These are phyloP conservation scores for Harrya chromipes DNA, from an alignment of 768 basidiomycete genomes.

Conservation along the genomic window DNA sequence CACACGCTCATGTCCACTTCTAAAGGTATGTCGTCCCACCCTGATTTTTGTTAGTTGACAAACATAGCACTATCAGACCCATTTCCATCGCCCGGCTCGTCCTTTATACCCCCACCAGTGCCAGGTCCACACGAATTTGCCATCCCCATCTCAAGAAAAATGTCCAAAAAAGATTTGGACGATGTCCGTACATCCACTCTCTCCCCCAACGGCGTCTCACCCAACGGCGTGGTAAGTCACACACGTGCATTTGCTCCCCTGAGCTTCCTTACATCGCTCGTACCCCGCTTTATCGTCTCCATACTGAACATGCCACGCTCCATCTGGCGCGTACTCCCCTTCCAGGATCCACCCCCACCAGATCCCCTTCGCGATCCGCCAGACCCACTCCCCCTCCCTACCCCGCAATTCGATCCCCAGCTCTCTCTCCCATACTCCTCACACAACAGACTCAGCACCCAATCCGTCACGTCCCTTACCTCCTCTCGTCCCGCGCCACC, in stretches of 20 bases:
- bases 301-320: constrained; percentile 30
- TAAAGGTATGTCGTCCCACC: too few species aligned
- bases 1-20: too few species aligned
- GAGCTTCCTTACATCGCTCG: constrained; percentile 24
- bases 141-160: constrained; percentile 37
- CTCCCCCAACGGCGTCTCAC: constrained; percentile 7
- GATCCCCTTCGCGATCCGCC: constrained; percentile 38
- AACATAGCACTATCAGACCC: constrained; percentile 12
- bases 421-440: constrained; percentile 1
- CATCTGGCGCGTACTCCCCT: constrained; percentile 23
- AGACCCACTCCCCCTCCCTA: background rate
- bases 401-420: constrained; percentile 1
- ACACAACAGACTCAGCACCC: constrained; percentile 21
- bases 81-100: constrained; percentile 63
- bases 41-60: too few species aligned
- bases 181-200: background rate
- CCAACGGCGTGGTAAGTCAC: constrained; percentile 30
- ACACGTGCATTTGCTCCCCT: constrained; percentile 17
- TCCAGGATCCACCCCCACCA: constrained; percentile 37
- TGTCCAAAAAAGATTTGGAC: constrained; percentile 24
- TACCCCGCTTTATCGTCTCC: constrained; percentile 25
- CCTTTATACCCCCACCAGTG: constrained; percentile 66
- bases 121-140: constrained; percentile 70
- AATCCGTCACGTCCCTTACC: constrained; percentile 34
- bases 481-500: constrained; percentile 60